Evolutionary conservation across 1,284 basidiomycete genomes (phyloP).

Genomic region (Xerocomus nothofagi): DNA sequence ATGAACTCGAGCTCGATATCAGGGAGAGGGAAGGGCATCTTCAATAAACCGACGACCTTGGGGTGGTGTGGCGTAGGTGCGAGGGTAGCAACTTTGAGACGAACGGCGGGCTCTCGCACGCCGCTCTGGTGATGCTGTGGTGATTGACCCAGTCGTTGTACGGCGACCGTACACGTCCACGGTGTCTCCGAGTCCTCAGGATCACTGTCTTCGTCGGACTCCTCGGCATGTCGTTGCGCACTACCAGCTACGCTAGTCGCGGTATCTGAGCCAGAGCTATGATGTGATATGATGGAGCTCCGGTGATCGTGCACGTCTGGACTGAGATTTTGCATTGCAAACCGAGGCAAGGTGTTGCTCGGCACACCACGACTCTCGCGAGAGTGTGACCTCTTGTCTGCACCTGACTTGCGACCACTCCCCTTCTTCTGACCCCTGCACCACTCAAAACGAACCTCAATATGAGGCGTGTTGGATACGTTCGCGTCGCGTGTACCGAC

Average conservation of each 20-base stretch:
- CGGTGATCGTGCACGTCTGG: constrained; percentile 17
- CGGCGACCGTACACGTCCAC: constrained; percentile 82
- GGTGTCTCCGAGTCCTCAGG: constrained; percentile 95
- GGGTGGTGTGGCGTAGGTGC: constrained; percentile 96
- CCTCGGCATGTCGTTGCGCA: constrained; percentile 35
- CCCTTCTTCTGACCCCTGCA: constrained; percentile 44
- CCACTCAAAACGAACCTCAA: constrained; percentile 80
- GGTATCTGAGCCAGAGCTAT: constrained; percentile 32
- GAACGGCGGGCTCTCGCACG: constrained; percentile 27
- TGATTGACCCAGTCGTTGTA: constrained; percentile 39
- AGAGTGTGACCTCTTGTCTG: constrained; percentile 19
- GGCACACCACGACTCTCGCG: constrained; percentile 9
- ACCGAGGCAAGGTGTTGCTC: constrained; percentile 2
- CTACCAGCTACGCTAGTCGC: constrained; percentile 21
- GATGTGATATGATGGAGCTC: constrained; percentile 29
- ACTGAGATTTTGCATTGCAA: constrained; percentile 9
- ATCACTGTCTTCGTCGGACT: constrained; percentile 74
- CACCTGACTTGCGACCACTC: constrained; percentile 15
- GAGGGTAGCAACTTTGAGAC: constrained; percentile 73
- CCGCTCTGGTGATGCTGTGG: constrained; percentile 3
- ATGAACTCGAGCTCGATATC: constrained; percentile 69
- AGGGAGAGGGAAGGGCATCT: constrained; percentile 84
- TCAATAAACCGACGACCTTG: constrained; percentile 88
- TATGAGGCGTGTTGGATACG: constrained; percentile 28
- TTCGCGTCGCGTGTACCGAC: constrained; percentile 21